Evolutionary conservation across 345 rosid species (phyloP).

Genomic region (Combretum micranthum): DNA sequence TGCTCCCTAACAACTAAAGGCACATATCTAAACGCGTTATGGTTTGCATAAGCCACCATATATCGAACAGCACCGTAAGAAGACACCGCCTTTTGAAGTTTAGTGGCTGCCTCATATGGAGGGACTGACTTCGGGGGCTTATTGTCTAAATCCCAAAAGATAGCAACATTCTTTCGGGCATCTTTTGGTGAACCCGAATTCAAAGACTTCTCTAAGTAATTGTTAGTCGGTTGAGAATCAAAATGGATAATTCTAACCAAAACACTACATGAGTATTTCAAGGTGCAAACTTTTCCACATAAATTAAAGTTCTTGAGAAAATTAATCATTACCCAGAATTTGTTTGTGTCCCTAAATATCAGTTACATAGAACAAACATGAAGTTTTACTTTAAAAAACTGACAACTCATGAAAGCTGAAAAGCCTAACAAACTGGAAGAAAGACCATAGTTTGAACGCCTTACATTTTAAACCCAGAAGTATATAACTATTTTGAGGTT

Average conservation of each 20-base stretch:
- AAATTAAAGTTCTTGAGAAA: not conserved
- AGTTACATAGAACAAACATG: no score
- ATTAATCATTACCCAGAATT: no score
- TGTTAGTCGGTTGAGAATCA: not conserved
- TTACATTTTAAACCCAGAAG: no score
- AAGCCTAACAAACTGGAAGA: no score
- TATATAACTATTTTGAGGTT: no score
- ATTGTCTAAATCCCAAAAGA: slow-evolving; percentile 91
- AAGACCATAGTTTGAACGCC: no score
- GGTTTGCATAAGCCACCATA: slow-evolving; percentile 69
- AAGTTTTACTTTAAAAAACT: no score
- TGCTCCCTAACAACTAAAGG: slow-evolving; percentile 49
- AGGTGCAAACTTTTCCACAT: not conserved
- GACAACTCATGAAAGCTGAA: no score
- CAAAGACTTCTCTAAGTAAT: slow-evolving; percentile 14
- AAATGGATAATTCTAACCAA: not conserved
- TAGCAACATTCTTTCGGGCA: slow-evolving; percentile 36
- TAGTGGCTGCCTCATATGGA: slow-evolving; percentile 65
- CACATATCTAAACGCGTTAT: slow-evolving; percentile 53
- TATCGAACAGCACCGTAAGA: slow-evolving; percentile 54
- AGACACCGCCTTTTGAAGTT: slow-evolving; percentile 53
- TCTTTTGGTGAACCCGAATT: slow-evolving; percentile 7
- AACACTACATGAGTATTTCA: not conserved
- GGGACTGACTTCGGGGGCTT: slow-evolving; percentile 63
- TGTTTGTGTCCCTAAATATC: no score